Evolutionary conservation across 2,329 filamentous ascomycete genomes (phyloP), one percentile per base, ranked within the genome.

Genomic region (Sporothrix sp.): DNA sequence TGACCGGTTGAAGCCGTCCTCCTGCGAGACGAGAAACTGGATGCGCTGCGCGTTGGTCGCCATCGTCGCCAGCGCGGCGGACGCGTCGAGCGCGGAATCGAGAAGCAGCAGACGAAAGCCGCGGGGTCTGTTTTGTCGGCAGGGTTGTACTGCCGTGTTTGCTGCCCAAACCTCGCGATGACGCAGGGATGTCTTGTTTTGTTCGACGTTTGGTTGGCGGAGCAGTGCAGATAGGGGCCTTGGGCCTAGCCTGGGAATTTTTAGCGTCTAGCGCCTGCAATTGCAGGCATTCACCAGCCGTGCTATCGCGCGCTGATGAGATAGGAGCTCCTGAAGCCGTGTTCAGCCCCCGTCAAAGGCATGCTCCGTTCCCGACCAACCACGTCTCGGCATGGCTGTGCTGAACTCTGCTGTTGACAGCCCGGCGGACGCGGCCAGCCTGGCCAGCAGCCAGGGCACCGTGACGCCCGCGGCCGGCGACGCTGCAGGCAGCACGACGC

Each of bases 41-140:
- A 58, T 53, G 42, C 56, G 53, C 53, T 58, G 52, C n/a, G 55
- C 48, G 52, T 51, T 56, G 50, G 23, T 53, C 44, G 48, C 32
- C 56, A 58, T 58, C n/a, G n/a, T n/a, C n/a, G n/a, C n/a, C n/a
- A n/a, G n/a, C n/a, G n/a, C n/a, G n/a, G n/a, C n/a, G n/a, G 4
- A 18, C 52, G 21, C 14, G 4, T 18, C 18, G 18, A 8, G 45
- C 11, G 13, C 10, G 28, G 11, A n/a, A 18, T 3, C 4, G 23
- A 23, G 14, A 13, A 1, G 3, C 9, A 3, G 14, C 6, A 25
- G 20, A 39, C 10, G 7, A 21, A 11, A 25, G 20, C 35, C 18
- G 35, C 35, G 18, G 18, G 14, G 10, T 20, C 21, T 30, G 16
- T 42, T n/a, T n/a, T n/a, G 25, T 30, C 14, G 20, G 20, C 23